Conservation (phyloP, 2,329 filamentous ascomycete genomes). For the Fusarium sp. region DNA sequence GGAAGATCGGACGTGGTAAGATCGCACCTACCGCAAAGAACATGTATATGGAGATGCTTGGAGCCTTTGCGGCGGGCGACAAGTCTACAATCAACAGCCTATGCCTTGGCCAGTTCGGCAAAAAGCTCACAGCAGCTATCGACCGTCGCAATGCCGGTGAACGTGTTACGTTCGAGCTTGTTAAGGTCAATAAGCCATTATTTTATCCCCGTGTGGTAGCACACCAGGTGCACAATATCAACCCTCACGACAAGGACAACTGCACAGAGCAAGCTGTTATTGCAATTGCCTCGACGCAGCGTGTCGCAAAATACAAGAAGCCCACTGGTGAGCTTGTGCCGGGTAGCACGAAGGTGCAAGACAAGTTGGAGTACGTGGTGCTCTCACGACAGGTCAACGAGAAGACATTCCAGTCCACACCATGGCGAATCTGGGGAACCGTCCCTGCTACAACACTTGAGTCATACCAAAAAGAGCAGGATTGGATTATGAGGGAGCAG, state of each 20-base stretch:
- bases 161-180: conserved; percentile 64
- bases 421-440: conserved; percentile 76
- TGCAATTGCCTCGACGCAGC: conserved; percentile 67
- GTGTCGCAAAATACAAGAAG: conserved; percentile 56
- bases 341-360: conserved; percentile 61
- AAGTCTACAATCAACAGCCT: conserved; percentile 60
- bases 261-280: conserved; percentile 67
- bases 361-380: conserved; percentile 73
- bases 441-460: conserved; percentile 64
- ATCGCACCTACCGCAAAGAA: conserved; percentile 66
- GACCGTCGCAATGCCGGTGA: conserved; percentile 60
- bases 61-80: conserved; percentile 70
- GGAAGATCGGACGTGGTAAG: conserved; percentile 55
- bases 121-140: conserved; percentile 65
- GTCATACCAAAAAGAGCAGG: conserved; percentile 51
- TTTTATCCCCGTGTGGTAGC: conserved; percentile 64
- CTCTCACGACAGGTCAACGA: conserved; percentile 62
- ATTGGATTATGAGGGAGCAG: conserved; percentile 50
- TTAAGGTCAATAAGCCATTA: conserved; percentile 58
- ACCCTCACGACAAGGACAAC: conserved; percentile 54
- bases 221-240: conserved; percentile 63
- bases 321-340: conserved; percentile 55
- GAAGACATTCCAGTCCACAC: conserved; percentile 58
- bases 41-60: conserved; percentile 71
- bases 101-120: conserved; percentile 64